phyloP scores from a whole-genome alignment of 1,284 basidiomycete species.

The Agaricales sp. region DNA sequence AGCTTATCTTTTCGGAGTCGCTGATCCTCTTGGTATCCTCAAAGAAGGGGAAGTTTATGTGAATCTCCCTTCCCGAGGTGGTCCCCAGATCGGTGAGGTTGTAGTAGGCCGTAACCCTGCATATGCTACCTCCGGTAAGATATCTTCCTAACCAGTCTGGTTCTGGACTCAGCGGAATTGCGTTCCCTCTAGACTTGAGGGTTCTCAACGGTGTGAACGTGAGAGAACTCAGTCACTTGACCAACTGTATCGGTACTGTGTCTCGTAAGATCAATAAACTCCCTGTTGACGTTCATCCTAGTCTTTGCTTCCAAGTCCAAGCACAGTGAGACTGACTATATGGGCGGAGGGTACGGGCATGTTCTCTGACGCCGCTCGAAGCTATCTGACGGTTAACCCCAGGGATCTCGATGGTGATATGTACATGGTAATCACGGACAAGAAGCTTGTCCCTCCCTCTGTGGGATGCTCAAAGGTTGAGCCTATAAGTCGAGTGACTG shows the following conservation, averaged over 20 bases:
- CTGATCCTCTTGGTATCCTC: conserved; percentile 14
- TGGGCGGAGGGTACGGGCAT: conserved; percentile 15
- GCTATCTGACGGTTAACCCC: not conserved
- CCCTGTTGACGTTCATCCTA: conserved; percentile 1
- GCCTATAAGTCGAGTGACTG: not conserved
- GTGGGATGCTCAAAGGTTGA: not conserved
- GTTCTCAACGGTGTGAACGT: conserved; percentile 15
- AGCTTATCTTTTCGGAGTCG: conserved; percentile 14
- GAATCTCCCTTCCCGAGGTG: conserved; percentile 13
- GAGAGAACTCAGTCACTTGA: conserved; percentile 11
- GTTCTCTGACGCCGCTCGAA: too few species aligned
- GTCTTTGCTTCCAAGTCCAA: conserved; percentile 15
- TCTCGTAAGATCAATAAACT: not conserved
- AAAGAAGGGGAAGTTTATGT: conserved; percentile 17
- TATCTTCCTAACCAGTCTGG: not conserved
- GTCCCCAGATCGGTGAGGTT: conserved; percentile 12
- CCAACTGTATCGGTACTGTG: conserved; percentile 16
- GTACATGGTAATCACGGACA: conserved; percentile 15
- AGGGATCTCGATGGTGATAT: conserved; percentile 19
- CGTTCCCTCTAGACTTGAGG: conserved; percentile 12
- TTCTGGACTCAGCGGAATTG: not conserved
- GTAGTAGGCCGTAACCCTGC: conserved; percentile 15
- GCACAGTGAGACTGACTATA: conserved; percentile 15
- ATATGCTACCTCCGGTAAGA: conserved; percentile 12
- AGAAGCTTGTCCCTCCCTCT: not conserved